These are phyloP conservation scores for Striga asiatica DNA, from an alignment of 257 asterid genomes.

Conservation along the genomic window DNA sequence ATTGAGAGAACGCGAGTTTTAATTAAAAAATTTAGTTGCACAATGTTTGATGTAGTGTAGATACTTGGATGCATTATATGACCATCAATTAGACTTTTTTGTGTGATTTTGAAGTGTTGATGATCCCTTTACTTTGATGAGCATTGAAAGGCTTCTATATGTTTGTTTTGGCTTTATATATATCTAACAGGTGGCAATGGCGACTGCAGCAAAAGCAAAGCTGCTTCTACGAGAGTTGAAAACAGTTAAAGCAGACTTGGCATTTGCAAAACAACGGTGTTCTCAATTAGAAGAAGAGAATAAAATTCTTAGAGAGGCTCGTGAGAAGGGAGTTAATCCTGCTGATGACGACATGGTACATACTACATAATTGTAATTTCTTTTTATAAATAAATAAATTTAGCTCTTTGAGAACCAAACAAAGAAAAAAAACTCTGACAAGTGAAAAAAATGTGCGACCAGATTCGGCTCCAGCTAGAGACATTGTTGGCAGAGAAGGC, in stretches of 20 bases:
- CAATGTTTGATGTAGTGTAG: no score
- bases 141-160: background rate
- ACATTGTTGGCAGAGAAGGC: slow-evolving; percentile 92
- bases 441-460: background rate
- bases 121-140: background rate
- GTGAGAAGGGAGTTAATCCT: slow-evolving; percentile 62
- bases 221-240: slow-evolving; percentile 83
- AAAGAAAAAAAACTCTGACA: no score
- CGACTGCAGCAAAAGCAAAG: slow-evolving; percentile 90
- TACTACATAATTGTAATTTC: background rate
- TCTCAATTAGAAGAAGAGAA: slow-evolving; percentile 92
- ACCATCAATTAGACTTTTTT: no score
- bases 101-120: no score
- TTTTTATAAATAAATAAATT: no score
- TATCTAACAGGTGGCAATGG: slow-evolving; percentile 75
- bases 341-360: slow-evolving; percentile 88
- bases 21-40: no score
- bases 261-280: slow-evolving; percentile 68
- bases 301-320: slow-evolving; percentile 62
- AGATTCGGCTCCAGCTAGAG: slow-evolving; percentile 82
- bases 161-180: background rate
- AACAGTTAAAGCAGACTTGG: slow-evolving; percentile 75
- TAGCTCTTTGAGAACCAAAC: no score
- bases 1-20: no score
- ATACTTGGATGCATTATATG: no score